These are phyloP conservation scores for Rasamsonia emersonii DNA, from an alignment of 2,329 filamentous ascomycete genomes.

Conservation along the genomic window DNA sequence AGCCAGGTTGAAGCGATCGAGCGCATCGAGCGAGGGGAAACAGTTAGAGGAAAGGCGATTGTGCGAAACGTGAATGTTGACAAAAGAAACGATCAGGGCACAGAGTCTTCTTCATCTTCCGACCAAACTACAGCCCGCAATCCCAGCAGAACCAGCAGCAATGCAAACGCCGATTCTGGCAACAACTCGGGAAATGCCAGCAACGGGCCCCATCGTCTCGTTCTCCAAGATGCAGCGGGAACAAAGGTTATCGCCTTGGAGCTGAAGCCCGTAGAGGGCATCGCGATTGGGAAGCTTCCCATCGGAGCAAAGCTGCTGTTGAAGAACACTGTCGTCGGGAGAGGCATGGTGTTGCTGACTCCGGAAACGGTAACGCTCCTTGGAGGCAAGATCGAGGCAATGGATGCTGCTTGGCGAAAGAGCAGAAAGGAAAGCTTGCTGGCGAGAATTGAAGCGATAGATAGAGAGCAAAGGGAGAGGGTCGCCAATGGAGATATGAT, in stretches of 20 bases:
- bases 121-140: constrained; percentile 1
- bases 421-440: constrained; percentile 62
- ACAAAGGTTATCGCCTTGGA: constrained; percentile 65
- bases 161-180: constrained; percentile 11
- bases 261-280: constrained; percentile 53
- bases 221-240: constrained; percentile 72
- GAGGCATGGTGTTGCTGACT: constrained; percentile 72
- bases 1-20: constrained; percentile 70
- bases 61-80: constrained; percentile 59
- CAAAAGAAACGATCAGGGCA: constrained; percentile 30
- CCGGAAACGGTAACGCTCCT: constrained; percentile 59
- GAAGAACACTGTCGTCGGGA: constrained; percentile 53
- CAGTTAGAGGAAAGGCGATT: constrained; percentile 64
- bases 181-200: constrained; percentile 13
- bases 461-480: constrained; percentile 4
- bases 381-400: constrained; percentile 77
- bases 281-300: constrained; percentile 51
- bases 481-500: constrained; percentile 25
- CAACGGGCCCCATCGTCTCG: constrained; percentile 63
- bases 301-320: constrained; percentile 81
- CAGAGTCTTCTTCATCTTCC: not conserved
- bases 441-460: constrained; percentile 43
- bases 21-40: constrained; percentile 43
- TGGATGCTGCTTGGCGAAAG: constrained; percentile 70
- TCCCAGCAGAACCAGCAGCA: constrained; percentile 1